Base-by-base conservation (phyloP, 2,329 filamentous ascomycete genomes). In the Nigrospora oryzae region DNA sequence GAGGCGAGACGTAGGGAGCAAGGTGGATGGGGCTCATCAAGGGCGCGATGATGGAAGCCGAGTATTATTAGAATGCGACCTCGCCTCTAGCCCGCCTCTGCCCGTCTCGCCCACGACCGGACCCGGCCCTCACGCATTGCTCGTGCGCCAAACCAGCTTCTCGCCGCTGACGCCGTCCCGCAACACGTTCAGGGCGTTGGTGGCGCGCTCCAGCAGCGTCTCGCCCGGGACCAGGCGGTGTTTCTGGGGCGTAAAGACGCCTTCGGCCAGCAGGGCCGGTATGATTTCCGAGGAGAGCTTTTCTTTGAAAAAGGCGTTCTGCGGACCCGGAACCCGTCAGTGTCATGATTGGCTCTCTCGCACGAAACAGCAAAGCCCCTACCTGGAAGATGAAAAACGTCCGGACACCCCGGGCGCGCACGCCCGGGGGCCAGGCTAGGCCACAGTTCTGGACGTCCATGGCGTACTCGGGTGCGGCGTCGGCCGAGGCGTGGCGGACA, bases 251-350 rank as follows among this genome's bases (percentile, higher is more conserved):
- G 57, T 49, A 28, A 74, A 55, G 3, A 64, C 37, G 0, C 65
- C 64, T 13, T 62, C 52, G 7, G 61, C 62, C 16, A 74, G 49
- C 49, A 80, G 51, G 0, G 64, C 53, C 2, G 74, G 74, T 54
- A 82, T 69, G 42, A 81, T 76, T 13, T 76, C 71, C 1, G 70
- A 59, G 52, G 79, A 73, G 33, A 79, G 58, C 41, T 75, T 69
- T 39, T 77, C 60, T 47, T 71, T 76, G 60, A 79, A 74, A 37
- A 74, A 67, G 14, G 71, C 63, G 49, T 82, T 79, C 71, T 81
- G 35, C 38, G 4, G 1, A 19, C 4, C 32, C 28, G 53, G n/a
- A n/a, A n/a, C n/a, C n/a, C n/a, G n/a, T n/a, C n/a, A n/a, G n/a
- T n/a, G 46, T 39, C 30, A 19, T 33, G 15, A 36, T 44, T 16